Base-by-base conservation (phyloP, 345 rosid species). In the Cardamine resedifolia region DNA sequence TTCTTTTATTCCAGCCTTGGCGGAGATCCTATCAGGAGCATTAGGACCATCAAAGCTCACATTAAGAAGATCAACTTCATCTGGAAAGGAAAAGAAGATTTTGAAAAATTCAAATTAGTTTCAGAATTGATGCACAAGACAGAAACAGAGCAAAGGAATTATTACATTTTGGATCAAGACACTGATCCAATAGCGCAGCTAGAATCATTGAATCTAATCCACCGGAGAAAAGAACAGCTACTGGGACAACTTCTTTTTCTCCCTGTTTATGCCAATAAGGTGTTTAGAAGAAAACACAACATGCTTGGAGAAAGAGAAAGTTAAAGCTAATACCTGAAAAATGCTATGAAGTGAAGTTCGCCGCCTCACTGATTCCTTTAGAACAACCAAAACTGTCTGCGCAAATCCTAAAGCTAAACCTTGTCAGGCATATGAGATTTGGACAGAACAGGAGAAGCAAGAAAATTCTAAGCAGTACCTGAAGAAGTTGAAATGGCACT, bases 171-270 rank as follows among this genome's bases (percentile, higher is more conserved):
- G 87, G 83, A 83, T 89, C 89, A 27, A 95, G 76, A 78, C 88
- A 91, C 60, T 91, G 85, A 73, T 95, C 81, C 79, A 91, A 80
- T 23, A 95, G 70, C 33, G 96, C 96, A 38, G 99, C 93, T 47
- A 95, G 86, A 75, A 95, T 90, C 97, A 89, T 95, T 26, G 97
- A 95, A 81, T 95, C 99, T 66, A 91, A 75, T 70, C 99, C 99
- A 47, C 99, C 97, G 55, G 99, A 95, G 79, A 95, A 91, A 45
- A 95, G 90, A 69, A 95, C 87, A 39, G 97, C 99, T 41, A 89
- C 88, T 1, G 97, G 97, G 56, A 66, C 83, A 67, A 34, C 72
- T 64, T 81, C 91, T 61, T 75, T 66, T 68, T 75, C 82, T 61
- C 71, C 87, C 97, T 88, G 77, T 21, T 55, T 66, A 73, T 70